These are phyloP conservation scores for Sextonia rubra DNA, from an alignment of 164 flowering plant species.

Conservation along the genomic window DNA sequence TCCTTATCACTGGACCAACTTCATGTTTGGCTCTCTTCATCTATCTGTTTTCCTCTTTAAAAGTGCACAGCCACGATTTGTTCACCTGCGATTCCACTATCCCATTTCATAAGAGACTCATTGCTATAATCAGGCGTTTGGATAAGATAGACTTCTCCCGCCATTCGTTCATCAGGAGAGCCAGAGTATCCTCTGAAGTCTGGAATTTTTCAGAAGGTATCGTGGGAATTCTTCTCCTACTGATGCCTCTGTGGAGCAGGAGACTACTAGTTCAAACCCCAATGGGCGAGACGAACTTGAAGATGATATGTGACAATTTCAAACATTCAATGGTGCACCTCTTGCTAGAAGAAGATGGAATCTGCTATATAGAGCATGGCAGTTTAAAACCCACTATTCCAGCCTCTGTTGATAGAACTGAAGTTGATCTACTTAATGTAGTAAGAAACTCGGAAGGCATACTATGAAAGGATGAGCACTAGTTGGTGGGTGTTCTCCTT, in stretches of 20 bases:
- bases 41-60: conserved; percentile 17
- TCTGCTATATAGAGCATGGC: not conserved
- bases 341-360: not conserved
- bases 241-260: not conserved
- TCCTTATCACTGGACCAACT: conserved; percentile 34
- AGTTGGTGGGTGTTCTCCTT: no score
- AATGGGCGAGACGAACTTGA: not conserved
- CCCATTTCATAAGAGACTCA: conserved; percentile 15
- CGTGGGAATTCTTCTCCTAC: not conserved
- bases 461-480: no score
- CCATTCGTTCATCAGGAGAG: conserved; percentile 17
- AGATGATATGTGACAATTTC: not conserved
- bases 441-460: no score
- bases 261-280: not conserved
- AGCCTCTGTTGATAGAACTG: not conserved
- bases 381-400: not conserved
- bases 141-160: conserved; percentile 15
- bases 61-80: conserved; percentile 10
- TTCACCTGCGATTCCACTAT: not conserved
- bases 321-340: not conserved
- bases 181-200: not conserved
- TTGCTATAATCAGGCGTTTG: conserved; percentile 5
- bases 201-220: not conserved
- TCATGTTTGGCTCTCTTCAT: conserved; percentile 20
- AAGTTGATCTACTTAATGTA: no score